Base-by-base conservation (phyloP, 768 basidiomycete species). In the Cystofilobasidium bisporidii region DNA sequence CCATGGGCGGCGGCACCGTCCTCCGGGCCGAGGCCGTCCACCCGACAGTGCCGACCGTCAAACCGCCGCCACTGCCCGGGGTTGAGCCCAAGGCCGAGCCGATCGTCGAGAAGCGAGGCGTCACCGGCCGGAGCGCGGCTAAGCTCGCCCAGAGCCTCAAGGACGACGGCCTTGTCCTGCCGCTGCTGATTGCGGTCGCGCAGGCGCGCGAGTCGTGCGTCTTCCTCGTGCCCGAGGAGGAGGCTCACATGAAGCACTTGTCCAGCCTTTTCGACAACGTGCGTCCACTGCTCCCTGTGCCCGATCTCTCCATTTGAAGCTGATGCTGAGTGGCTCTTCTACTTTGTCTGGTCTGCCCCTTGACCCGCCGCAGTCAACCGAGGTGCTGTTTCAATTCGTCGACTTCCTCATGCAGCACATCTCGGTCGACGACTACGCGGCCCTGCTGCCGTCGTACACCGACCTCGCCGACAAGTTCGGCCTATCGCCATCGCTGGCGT, bases 261-360 rank as follows among this genome's bases (percentile, higher is more conserved):
- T 88, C 87, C 26, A 85, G 87, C 69, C 81, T 94, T 36, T 96
- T 87, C 75, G 96, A 99, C 77, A 83, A 86, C 64, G 94, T 93
- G 74, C 74, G 89, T 82, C 62, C 18, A 66, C 5, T 5, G 10
- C 45, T 9, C 58, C 0, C 36, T 67, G 30, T 12, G 1, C 2
- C 22, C 12, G 30, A 12, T 14, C 60, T 5, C 28, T 24, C 14
- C 6, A 26, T n/a, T n/a, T n/a, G n/a, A n/a, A n/a, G n/a, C 32
- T 14, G 8, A 20, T 32, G 10, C 24, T 48, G 36, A 63, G 5
- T 28, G 3, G 4, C 24, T 11, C 58, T 41, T 8, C 47, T 14
- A 33, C 30, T 57, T 33, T 24, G 22, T 18, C 48, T 20, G 20
- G 38, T 15, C n/a, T 45, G n/a, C n/a, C n/a, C n/a, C n/a, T n/a